phyloP scores from a whole-genome alignment of 1,284 basidiomycete genomes.

The Microbotryum saponariae region DNA sequence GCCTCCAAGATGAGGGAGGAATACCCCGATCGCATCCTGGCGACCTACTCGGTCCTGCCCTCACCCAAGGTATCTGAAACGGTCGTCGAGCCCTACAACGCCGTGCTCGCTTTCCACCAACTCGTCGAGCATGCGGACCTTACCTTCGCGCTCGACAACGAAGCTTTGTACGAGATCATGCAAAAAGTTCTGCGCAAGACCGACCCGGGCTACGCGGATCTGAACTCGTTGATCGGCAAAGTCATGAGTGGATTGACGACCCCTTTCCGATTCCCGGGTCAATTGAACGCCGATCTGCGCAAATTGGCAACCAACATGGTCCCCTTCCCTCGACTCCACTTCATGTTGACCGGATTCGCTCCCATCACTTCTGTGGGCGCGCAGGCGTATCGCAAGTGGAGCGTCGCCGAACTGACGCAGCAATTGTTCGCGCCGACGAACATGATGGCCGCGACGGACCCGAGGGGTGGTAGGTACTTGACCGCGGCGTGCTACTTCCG shows the following conservation, averaged over 20 bases:
- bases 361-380: conserved; percentile 63
- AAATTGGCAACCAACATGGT: conserved; percentile 90
- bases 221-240: conserved; percentile 60
- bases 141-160: conserved; percentile 87
- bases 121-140: conserved; percentile 85
- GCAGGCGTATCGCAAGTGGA: conserved; percentile 52
- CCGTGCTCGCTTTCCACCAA: conserved; percentile 81
- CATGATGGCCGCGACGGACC: conserved; percentile 75
- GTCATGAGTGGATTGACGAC: conserved; percentile 84
- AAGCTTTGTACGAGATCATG: conserved; percentile 84
- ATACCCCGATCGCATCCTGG: conserved; percentile 84
- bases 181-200: conserved; percentile 48
- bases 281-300: conserved; percentile 63
- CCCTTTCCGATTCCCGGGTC: conserved; percentile 81
- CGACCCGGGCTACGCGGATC: conserved; percentile 52
- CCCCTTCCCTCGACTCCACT: conserved; percentile 87
- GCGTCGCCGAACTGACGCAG: conserved; percentile 56
- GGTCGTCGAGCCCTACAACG: conserved; percentile 85
- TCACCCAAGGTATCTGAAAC: conserved; percentile 94
- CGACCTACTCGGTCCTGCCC: conserved; percentile 85
- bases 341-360: conserved; percentile 80
- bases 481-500: conserved; percentile 83
- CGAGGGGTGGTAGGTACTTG: conserved; percentile 59
- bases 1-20: conserved; percentile 73
- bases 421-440: conserved; percentile 75